Percentiles rank a stretch among this genome's conserved stretches.
Conservation (phyloP, 257 asterid species). For the Mentha longifolia region DNA sequence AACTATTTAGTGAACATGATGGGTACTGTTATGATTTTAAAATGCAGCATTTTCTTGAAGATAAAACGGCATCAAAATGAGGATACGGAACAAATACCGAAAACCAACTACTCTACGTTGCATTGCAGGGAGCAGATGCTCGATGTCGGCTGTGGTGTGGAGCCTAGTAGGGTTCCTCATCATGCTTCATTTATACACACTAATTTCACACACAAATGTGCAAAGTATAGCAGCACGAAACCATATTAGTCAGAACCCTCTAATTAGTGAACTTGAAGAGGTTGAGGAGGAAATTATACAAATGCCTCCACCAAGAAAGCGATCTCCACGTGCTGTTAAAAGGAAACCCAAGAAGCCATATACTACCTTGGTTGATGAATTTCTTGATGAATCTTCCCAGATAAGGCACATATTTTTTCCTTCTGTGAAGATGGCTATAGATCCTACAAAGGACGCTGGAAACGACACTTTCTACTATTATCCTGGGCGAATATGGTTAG, state of each 20-base stretch:
- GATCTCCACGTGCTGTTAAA: constrained; percentile 92
- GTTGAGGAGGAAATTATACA: constrained; percentile 87
- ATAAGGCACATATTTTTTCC: constrained; percentile 89
- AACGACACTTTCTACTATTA: constrained; percentile 61
- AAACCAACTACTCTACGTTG: constrained; percentile 72
- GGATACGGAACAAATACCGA: constrained; percentile 69
- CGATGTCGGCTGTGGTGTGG: constrained; percentile 52
- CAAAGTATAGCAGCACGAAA: constrained; percentile 37
- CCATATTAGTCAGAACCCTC: constrained; percentile 39
- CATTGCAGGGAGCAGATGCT: constrained; percentile 89
- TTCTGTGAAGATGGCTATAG: constrained; percentile 54
- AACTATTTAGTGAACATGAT: constrained; percentile 25
- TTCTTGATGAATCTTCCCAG: constrained; percentile 85
- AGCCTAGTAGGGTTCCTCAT: constrained; percentile 69
- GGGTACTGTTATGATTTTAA: constrained; percentile 43
- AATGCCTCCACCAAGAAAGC: constrained; percentile 78
- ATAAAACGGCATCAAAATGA: constrained; percentile 66
- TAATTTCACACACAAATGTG: constrained; percentile 42
- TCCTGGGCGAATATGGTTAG: constrained; percentile 95
- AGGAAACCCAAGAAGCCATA: constrained; percentile 65
- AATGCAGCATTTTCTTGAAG: constrained; percentile 67
- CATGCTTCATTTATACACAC: constrained; percentile 62
- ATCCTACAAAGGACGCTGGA: constrained; percentile 56
- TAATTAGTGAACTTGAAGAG: constrained; percentile 67
- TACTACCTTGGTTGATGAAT: constrained; percentile 78